Base-by-base conservation (phyloP, 2,329 filamentous ascomycete genomes). In the Aspergillus unguis region DNA sequence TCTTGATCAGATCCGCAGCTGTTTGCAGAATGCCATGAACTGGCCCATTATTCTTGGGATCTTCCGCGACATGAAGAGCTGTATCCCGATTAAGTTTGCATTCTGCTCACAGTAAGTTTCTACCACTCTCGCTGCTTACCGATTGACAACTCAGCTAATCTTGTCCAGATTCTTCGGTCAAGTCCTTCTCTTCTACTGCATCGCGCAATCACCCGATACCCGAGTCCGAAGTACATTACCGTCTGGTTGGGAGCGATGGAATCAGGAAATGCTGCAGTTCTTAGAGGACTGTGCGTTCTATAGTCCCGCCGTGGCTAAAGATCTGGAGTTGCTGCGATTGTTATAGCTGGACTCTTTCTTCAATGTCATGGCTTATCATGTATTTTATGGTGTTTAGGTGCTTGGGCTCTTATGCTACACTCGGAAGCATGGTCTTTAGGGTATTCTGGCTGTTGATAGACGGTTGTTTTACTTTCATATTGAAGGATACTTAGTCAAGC, bases 11-110 rank as follows among this genome's bases (percentile, higher is more conserved):
- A 67, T 74, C 44, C 65, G 65, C 35, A 67, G 64, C 48, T 69
- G 71, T 8, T 63, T 75, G 3, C 66, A 62, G 10, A 68, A 72
- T 47, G 71, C 71, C 9, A 74, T 74, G 70, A 64, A 74, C 45
- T 75, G 71, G 71, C 71, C 72, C 6, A 58, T 74, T 3, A 63
- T 66, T 1, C 62, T 66, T 28, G 71, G 71, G 10, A 63, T 73
- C n/a, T 73, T 73, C 52, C 58, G 63, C 9, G 64, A 63, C 26
- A 75, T 75, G 72, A 73, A 68, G 50, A 72, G 68, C 42, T 75
- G 71, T 43, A 72, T 73, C 41, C 72, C 72, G 17, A 68, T 75
- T 17, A 71, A 66, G 41, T 75, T 72, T 55, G 69, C 69, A 5
- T 72, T 75, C 60, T 72, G 71, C 47, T 68, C 71, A 17, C 65